Evolutionary conservation across 2,329 filamentous ascomycete genomes (phyloP).

Genomic region (Trichophyton rubrum): DNA sequence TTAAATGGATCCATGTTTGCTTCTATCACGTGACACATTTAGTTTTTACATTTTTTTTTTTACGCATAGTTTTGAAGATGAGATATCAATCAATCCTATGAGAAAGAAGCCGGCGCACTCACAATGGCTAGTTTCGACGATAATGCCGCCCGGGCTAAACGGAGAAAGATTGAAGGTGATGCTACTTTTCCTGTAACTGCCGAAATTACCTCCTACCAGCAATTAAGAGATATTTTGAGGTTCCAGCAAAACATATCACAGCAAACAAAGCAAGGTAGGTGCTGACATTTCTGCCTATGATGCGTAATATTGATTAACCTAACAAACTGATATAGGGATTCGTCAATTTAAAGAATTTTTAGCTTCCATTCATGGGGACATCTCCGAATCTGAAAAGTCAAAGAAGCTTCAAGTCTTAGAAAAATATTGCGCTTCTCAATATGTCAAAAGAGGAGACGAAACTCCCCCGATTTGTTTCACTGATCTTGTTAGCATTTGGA

Average conservation of each 20-base stretch:
- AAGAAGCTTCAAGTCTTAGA: conserved; percentile 34
- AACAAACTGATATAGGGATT: conserved; percentile 22
- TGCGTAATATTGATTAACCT: background rate
- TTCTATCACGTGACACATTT: background rate
- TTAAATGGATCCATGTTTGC: background rate
- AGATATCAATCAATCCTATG: background rate
- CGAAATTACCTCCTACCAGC: conserved; percentile 40
- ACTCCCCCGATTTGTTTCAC: conserved; percentile 54
- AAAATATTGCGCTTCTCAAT: conserved; percentile 42
- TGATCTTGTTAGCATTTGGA: conserved; percentile 81
- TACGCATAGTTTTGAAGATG: background rate
- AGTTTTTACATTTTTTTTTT: no score
- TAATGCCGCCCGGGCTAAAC: conserved; percentile 25
- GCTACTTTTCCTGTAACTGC: conserved; percentile 8
- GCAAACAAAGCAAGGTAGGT: conserved; percentile 50
- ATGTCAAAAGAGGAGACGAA: conserved; percentile 37
- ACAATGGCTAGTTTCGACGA: conserved; percentile 26
- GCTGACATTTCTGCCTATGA: background rate
- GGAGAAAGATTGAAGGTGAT: conserved; percentile 28
- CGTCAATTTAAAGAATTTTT: conserved; percentile 36
- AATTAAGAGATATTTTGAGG: conserved; percentile 54
- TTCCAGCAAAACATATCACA: conserved; percentile 54
- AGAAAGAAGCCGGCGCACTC: background rate
- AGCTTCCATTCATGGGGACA: conserved; percentile 26
- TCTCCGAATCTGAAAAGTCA: conserved; percentile 22